These are phyloP conservation scores for Kwoniella newhampshirensis DNA, from an alignment of 768 basidiomycete genomes.

Conservation along the genomic window DNA sequence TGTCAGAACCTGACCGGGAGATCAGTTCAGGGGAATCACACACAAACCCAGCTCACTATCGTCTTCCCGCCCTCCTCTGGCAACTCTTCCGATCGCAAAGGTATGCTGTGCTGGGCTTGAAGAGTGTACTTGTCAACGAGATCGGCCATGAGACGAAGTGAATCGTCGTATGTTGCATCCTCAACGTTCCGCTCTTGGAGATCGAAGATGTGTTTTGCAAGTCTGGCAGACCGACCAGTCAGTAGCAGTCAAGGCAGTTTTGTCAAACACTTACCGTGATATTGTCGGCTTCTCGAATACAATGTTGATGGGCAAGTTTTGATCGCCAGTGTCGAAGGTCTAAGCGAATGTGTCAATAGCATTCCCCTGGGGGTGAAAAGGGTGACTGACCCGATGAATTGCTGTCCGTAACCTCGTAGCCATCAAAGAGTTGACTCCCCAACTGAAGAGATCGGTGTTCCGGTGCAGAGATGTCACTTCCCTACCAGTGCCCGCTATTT, in stretches of 20 bases:
- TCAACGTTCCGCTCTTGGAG: conserved; percentile 23
- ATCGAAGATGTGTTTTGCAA: conserved; percentile 28
- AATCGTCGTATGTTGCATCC: conserved; percentile 7
- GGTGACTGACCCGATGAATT: conserved; percentile 34
- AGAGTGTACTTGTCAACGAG: conserved; percentile 29
- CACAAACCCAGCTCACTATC: conserved; percentile 17
- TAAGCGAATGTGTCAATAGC: neutral
- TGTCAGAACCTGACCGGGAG: conserved; percentile 39
- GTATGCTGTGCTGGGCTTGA: conserved; percentile 12
- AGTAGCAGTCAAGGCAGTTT: neutral
- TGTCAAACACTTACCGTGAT: conserved; percentile 17
- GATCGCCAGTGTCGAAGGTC: conserved; percentile 29
- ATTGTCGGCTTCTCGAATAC: conserved; percentile 49
- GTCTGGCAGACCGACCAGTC: conserved; percentile 8
- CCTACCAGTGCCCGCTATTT: conserved; percentile 2
- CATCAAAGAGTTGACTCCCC: conserved; percentile 51
- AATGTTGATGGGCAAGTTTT: conserved; percentile 35
- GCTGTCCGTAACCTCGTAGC: conserved; percentile 41
- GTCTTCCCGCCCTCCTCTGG: conserved; percentile 7
- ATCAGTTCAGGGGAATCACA: neutral
- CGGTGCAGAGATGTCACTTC: conserved; percentile 15
- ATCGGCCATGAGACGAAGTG: conserved; percentile 26
- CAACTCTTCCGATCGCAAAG: neutral
- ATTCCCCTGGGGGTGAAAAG: neutral
- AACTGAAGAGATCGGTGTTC: conserved; percentile 48